Evolutionary conservation across 2,329 filamentous ascomycete genomes (phyloP), one percentile per base, ranked within the genome.

Genomic region (Aaosphaeria arxii): DNA sequence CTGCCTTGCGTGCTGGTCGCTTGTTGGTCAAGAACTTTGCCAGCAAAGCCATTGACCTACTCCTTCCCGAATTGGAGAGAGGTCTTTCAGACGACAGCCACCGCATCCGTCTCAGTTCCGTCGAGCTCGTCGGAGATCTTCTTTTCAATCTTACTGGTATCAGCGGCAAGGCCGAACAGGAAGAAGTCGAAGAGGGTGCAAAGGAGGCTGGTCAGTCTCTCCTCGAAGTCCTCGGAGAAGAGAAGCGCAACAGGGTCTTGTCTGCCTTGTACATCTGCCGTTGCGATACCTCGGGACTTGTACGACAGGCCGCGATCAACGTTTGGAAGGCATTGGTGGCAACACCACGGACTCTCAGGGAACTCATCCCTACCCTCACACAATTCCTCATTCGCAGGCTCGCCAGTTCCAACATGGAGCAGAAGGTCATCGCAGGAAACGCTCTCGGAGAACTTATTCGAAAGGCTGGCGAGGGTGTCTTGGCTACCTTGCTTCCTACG

Each of bases 1-100:
- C 91, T n/a, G 89, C 95, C 32, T 81, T 99, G 43, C 88, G 92
- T 52, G 94, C 95, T 54, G 94, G 94, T 70, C 86, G 94, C 53
- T 80, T 99, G 38, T 80, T 99, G 46, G 95, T 99, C 69, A 99
- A 99, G 79, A 99, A 99, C 72, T 99, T 99, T 70, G 91, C 95
- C 29, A 88, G 91, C 45, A 89, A 91, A 64, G 89, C 94, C 35
- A 95, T 99, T 44, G 95, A 99, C 66, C 81, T 99, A 13, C 79
- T 99, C 13, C 80, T 99, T 48, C 94, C 94, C 5, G 94, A 99
- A 70, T 82, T 99, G 53, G 94, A 99, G 74, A 88, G 94, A 58
- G 94, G 94, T 67, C 81, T 99, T 56, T 92, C 91, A n/a, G 92
- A 99, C 69, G 90, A 97, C 71, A 99, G 84, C 74, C 94, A 97